Percentiles rank a stretch among this genome's conserved stretches.
Evolutionary conservation across 352 stramenopile species (phyloP).

Genomic region (Pythium pyrilobum): DNA sequence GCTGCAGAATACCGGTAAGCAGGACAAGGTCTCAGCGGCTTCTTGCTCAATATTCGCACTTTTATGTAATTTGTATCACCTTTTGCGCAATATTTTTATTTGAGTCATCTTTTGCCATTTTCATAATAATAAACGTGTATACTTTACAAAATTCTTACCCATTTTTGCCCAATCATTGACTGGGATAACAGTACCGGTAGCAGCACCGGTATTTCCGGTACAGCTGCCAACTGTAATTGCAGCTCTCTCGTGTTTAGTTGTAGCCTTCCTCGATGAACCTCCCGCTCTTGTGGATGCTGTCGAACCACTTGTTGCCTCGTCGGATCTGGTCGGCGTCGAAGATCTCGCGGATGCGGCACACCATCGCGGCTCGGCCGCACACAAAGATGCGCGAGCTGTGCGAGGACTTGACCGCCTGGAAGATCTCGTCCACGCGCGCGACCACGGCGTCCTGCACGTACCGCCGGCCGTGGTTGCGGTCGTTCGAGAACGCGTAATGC

Average conservation of each 20-base stretch:
- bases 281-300: background rate
- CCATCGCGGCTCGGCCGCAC: conserved; percentile 14
- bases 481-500: conserved; percentile 23
- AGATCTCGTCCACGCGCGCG: conserved; percentile 14
- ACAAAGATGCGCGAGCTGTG: conserved; percentile 12
- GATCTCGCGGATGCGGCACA: conserved; percentile 14
- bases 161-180: too few relatives aligned
- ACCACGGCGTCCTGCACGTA: conserved; percentile 25
- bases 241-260: background rate
- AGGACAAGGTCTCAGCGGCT: too few relatives aligned
- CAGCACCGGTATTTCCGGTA: too few relatives aligned
- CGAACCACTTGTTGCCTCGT: conserved; percentile 1
- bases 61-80: too few relatives aligned
- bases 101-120: too few relatives aligned
- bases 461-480: background rate
- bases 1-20: too few relatives aligned
- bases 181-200: too few relatives aligned
- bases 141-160: too few relatives aligned
- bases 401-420: conserved; percentile 1
- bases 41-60: too few relatives aligned
- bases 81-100: too few relatives aligned
- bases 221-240: background rate
- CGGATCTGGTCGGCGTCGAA: conserved; percentile 11
- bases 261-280: conserved; percentile 4
- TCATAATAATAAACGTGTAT: too few relatives aligned